Conservation (phyloP, 2,329 filamentous ascomycete genomes). For the Neopestalotiopsis rosae region DNA sequence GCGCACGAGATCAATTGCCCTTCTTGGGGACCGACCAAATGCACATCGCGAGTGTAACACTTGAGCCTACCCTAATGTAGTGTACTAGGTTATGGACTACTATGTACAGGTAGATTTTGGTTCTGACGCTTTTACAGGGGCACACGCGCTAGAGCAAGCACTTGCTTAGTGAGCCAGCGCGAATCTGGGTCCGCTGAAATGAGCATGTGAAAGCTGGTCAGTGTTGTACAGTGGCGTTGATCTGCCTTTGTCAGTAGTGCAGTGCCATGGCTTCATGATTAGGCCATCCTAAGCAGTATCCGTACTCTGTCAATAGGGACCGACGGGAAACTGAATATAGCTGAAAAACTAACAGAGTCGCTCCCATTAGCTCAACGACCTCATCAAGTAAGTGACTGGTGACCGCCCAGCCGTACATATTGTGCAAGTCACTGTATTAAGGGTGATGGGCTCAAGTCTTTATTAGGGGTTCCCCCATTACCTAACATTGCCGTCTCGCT, state of each 20-base stretch:
- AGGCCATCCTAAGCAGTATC: background rate
- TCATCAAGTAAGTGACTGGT: too few relatives aligned
- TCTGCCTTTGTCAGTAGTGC: background rate
- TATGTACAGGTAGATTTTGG: background rate
- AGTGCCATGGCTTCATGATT: background rate
- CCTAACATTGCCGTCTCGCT: background rate
- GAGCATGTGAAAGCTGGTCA: background rate
- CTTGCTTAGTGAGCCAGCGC: background rate
- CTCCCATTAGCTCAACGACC: background rate
- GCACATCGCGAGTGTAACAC: background rate
- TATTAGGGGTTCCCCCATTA: background rate
- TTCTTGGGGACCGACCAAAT: constrained; percentile 1
- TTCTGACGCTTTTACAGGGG: background rate
- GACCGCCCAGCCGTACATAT: too few relatives aligned
- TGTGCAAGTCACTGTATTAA: too few relatives aligned
- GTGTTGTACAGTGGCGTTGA: background rate
- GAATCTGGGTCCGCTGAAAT: background rate
- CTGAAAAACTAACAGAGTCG: background rate
- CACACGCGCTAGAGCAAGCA: background rate
- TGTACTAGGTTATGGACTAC: background rate
- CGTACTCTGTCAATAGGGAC: background rate
- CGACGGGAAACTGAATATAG: background rate
- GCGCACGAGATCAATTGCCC: constrained; percentile 16
- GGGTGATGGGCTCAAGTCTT: background rate
- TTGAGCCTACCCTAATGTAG: background rate